Evolutionary conservation across 495 filamentous ascomycete genomes (phyloP).

Genomic region (Penicillium cosmopolitanum): DNA sequence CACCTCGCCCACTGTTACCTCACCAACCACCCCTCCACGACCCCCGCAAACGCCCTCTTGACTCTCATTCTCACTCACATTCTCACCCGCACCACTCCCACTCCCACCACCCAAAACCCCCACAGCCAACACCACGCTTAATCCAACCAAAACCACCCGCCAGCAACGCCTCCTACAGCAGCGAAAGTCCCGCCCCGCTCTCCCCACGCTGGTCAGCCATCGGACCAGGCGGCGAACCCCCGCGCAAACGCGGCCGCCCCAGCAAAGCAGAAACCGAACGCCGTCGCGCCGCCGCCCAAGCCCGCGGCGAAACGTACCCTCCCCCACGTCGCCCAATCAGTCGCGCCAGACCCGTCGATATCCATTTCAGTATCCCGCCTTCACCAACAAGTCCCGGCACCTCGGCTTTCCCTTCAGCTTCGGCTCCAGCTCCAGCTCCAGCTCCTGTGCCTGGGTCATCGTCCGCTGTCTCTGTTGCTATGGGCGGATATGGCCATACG

Average conservation of each 20-base stretch:
- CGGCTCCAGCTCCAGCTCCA: not conserved
- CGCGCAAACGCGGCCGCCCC: conserved; percentile 63
- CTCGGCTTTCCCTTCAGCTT: not conserved
- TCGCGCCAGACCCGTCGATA: not conserved
- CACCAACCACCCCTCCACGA: not conserved
- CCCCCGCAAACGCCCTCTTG: not conserved
- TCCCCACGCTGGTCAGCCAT: conserved; percentile 37
- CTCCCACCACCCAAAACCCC: conserved; percentile 5
- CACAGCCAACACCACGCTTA: conserved; percentile 43
- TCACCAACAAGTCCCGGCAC: conserved; percentile 39
- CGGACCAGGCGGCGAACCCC: conserved; percentile 38
- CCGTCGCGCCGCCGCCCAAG: conserved; percentile 54
- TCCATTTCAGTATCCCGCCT: conserved; percentile 28
- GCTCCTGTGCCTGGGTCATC: too few species aligned
- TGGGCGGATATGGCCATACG: not conserved
- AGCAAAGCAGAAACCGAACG: conserved; percentile 60
- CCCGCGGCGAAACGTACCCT: conserved; percentile 54
- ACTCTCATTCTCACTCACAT: too few species aligned
- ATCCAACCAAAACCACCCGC: conserved; percentile 47
- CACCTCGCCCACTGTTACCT: not conserved
- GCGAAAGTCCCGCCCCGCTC: conserved; percentile 43
- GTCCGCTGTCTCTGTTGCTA: not conserved
- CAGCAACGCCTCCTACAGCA: conserved; percentile 42
- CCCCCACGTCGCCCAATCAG: conserved; percentile 36
- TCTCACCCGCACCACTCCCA: too few species aligned